Conservation (phyloP, 306 rosid genomes). For the Corylus americana region DNA sequence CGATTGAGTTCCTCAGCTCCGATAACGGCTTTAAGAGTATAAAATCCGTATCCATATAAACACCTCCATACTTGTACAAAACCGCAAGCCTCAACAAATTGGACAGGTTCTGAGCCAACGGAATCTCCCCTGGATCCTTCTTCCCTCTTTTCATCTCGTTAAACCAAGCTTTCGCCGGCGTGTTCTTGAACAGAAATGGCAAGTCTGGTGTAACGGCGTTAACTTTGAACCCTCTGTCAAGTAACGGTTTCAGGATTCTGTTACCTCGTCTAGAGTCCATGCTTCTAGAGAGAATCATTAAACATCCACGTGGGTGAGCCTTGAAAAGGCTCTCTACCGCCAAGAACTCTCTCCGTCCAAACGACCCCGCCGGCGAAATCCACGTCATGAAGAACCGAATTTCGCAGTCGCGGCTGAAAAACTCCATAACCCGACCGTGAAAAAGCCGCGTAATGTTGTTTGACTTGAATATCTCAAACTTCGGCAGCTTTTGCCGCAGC, state of each 20-base stretch:
- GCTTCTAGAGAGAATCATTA: conserved; percentile 63
- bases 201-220: conserved; percentile 63
- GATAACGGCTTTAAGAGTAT: conserved; percentile 51
- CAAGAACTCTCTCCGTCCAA: conserved; percentile 51
- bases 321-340: conserved; percentile 58
- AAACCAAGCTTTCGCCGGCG: conserved; percentile 70
- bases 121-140: conserved; percentile 81
- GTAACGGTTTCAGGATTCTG: conserved; percentile 57
- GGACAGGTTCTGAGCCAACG: conserved; percentile 71
- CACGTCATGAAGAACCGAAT: conserved; percentile 68
- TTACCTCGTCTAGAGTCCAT: conserved; percentile 53
- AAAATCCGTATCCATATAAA: conserved; percentile 74
- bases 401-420: conserved; percentile 46
- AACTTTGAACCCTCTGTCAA: conserved; percentile 57
- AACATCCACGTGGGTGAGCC: conserved; percentile 65
- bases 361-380: conserved; percentile 50
- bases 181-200: conserved; percentile 53
- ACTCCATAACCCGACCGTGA: conserved; percentile 43
- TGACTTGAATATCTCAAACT: conserved; percentile 52
- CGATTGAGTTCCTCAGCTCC: conserved; percentile 65
- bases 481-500: conserved; percentile 43
- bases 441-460: conserved; percentile 37
- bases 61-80: conserved; percentile 74
- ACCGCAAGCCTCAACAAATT: conserved; percentile 66
- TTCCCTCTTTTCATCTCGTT: conserved; percentile 53